These are phyloP conservation scores for Wickerhamiella spandovensis DNA, from an alignment of 805 yeast species.

Conservation along the genomic window DNA sequence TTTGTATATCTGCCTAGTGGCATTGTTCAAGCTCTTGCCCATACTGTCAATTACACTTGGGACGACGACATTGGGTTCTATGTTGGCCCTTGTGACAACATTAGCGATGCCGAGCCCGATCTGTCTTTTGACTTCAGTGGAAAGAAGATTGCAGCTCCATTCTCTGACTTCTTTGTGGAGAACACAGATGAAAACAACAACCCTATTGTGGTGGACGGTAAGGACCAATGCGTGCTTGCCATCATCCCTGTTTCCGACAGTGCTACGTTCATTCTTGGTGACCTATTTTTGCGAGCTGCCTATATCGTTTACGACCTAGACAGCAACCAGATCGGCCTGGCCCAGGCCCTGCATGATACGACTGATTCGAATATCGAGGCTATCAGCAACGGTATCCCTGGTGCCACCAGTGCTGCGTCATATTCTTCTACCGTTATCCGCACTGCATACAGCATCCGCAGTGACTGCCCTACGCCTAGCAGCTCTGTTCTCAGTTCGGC, in stretches of 20 bases:
- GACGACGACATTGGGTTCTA: slow-evolving; percentile 27
- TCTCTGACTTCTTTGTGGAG: slow-evolving; percentile 2
- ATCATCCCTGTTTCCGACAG: not conserved
- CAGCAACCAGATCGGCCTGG: slow-evolving; percentile 40
- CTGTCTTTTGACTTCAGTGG: slow-evolving; percentile 9
- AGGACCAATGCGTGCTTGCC: not conserved
- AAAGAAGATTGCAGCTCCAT: slow-evolving; percentile 7
- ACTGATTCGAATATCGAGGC: slow-evolving; percentile 17
- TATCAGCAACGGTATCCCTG: slow-evolving; percentile 2
- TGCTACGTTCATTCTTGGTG: slow-evolving; percentile 39
- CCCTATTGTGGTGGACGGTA: not conserved
- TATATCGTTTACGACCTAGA: slow-evolving; percentile 58
- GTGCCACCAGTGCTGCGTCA: slow-evolving; percentile 16
- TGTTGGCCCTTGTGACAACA: slow-evolving; percentile 7
- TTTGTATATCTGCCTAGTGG: slow-evolving; percentile 34
- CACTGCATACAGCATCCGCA: not conserved
- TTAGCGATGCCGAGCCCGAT: not conserved
- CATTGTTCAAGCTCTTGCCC: slow-evolving; percentile 21
- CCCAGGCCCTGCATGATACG: slow-evolving; percentile 29
- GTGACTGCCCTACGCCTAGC: not conserved
- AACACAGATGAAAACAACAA: not conserved
- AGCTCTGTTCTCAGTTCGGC: not conserved
- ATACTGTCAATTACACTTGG: slow-evolving; percentile 29
- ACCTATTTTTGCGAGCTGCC: slow-evolving; percentile 47
- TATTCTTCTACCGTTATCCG: not conserved